These are phyloP conservation scores for Talinum fruticosum DNA, from an alignment of 148 eudicot genomes.

Conservation along the genomic window DNA sequence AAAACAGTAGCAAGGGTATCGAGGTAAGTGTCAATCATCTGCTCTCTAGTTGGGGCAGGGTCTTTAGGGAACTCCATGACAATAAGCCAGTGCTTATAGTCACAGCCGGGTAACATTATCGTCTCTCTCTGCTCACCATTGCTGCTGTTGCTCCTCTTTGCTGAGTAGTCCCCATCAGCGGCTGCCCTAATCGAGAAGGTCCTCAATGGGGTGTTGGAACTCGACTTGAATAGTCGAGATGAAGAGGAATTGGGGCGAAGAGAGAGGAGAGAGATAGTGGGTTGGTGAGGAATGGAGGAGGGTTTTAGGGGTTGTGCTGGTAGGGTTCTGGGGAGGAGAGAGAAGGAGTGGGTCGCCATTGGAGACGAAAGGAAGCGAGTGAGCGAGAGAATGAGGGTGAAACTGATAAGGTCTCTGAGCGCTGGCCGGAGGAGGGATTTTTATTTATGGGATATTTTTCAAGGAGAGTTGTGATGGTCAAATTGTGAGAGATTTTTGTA, in stretches of 20 bases:
- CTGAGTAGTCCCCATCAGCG: slow-evolving; percentile 43
- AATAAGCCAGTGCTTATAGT: slow-evolving; percentile 91
- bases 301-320: slow-evolving; percentile 26
- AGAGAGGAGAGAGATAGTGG: slow-evolving; percentile 14
- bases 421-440: not conserved
- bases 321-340: slow-evolving; percentile 51
- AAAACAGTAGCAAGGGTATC: slow-evolving; percentile 73
- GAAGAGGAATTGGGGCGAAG: slow-evolving; percentile 8
- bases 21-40: slow-evolving; percentile 91
- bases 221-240: not conserved
- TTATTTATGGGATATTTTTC: too few relatives aligned
- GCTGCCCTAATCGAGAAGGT: slow-evolving; percentile 22
- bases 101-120: slow-evolving; percentile 87
- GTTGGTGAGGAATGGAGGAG: slow-evolving; percentile 15
- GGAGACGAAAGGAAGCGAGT: not conserved
- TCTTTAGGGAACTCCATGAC: slow-evolving; percentile 95
- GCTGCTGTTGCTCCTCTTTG: slow-evolving; percentile 39
- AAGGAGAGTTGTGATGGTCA: too few relatives aligned
- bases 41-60: slow-evolving; percentile 84
- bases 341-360: slow-evolving; percentile 57
- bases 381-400: not conserved
- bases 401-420: slow-evolving; percentile 21
- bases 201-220: slow-evolving; percentile 8
- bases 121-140: slow-evolving; percentile 61
- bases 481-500: too few relatives aligned